Evolutionary conservation across 148 eudicot species (phyloP).

Genomic region (Fallopia convolvulus): DNA sequence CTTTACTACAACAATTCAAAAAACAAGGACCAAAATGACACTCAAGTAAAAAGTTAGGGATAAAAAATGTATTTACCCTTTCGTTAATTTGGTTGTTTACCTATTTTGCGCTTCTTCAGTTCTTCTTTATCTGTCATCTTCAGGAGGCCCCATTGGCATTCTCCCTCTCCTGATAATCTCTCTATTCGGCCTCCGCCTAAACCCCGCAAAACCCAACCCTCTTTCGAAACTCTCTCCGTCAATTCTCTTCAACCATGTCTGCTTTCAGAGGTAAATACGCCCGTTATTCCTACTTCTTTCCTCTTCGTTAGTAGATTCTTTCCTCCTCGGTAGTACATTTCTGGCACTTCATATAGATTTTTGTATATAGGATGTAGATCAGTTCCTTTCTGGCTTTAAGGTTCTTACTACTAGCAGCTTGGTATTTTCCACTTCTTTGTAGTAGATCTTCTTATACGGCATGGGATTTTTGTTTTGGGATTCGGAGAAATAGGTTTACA

Average conservation of each 20-base stretch:
- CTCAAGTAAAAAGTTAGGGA: too few relatives aligned
- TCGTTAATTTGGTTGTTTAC: not conserved
- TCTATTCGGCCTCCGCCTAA: constrained; percentile 1
- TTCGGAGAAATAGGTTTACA: too few relatives aligned
- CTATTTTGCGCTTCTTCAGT: not conserved
- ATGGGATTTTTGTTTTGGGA: not conserved
- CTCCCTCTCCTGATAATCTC: not conserved
- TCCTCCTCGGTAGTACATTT: too few relatives aligned
- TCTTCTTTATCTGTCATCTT: not conserved
- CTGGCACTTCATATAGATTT: not conserved
- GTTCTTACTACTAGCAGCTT: not conserved
- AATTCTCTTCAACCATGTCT: constrained; percentile 11
- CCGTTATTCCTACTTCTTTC: not conserved
- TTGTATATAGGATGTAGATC: not conserved
- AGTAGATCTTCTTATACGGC: not conserved
- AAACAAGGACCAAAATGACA: too few relatives aligned
- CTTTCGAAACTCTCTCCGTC: not conserved
- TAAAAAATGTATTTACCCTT: too few relatives aligned
- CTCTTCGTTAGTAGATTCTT: not conserved
- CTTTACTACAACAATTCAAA: too few relatives aligned
- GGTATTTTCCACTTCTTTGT: too few relatives aligned
- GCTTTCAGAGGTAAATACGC: constrained; percentile 19
- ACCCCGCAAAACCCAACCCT: constrained; percentile 3
- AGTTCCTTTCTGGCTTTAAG: not conserved
- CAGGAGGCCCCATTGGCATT: not conserved